A percentile compares a stretch with the other conserved stretches of the same genome.
These are phyloP conservation scores for Fusarium clavum DNA, from an alignment of 2,329 filamentous ascomycete species.

Conservation along the genomic window DNA sequence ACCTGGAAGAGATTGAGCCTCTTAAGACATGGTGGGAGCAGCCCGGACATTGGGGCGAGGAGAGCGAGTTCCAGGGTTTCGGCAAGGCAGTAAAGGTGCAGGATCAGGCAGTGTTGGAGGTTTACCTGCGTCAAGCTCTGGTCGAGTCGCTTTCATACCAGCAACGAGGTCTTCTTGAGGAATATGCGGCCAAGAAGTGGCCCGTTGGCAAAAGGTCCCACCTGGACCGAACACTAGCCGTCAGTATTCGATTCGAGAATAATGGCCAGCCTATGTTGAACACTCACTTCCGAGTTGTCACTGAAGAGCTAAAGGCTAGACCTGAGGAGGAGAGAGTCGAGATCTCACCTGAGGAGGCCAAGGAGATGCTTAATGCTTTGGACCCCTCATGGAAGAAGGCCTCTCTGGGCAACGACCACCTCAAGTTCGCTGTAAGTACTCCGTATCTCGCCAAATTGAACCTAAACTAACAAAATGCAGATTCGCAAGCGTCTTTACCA, in stretches of 20 bases:
- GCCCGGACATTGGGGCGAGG: conserved; percentile 62
- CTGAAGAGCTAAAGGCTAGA: conserved; percentile 49
- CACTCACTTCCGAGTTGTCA: conserved; percentile 53
- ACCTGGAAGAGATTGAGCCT: conserved; percentile 61
- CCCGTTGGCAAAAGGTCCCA: conserved; percentile 49
- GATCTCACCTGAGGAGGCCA: conserved; percentile 55
- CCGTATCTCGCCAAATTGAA: not conserved
- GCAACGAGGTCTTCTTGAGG: conserved; percentile 46
- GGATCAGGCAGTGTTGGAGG: conserved; percentile 60
- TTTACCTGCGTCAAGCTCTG: conserved; percentile 62
- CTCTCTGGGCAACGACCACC: conserved; percentile 63
- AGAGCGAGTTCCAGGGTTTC: conserved; percentile 60
- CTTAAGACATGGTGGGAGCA: conserved; percentile 66
- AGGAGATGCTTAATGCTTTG: conserved; percentile 59
- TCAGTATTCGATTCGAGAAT: conserved; percentile 55
- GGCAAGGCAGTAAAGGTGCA: conserved; percentile 53
- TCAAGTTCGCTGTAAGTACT: conserved; percentile 79
- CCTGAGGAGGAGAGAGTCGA: conserved; percentile 40
- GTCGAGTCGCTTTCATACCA: conserved; percentile 63
- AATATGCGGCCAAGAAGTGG: conserved; percentile 52
- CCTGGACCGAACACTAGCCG: conserved; percentile 51
- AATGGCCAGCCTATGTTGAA: conserved; percentile 56
- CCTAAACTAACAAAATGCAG: conserved; percentile 59
- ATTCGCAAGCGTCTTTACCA: conserved; percentile 84
- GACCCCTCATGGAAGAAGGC: conserved; percentile 68